phyloP scores from a whole-genome alignment of 352 stramenopile species.

The Phytophthora boehmeriae region DNA sequence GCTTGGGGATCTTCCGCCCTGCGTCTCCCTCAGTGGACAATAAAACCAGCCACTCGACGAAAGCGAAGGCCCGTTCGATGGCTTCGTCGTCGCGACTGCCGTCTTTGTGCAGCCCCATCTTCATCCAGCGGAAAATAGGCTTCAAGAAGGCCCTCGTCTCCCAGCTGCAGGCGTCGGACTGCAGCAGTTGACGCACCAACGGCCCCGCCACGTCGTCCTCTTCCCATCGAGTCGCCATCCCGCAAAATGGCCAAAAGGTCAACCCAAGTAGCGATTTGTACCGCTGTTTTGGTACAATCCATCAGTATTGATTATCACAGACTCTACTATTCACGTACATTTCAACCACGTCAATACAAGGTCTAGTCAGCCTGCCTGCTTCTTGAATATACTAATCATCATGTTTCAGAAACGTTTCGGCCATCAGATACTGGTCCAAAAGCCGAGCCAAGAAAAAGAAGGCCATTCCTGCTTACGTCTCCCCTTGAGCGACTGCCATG shows the following conservation, averaged over 20 bases:
- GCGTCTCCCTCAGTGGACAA: slow-evolving; percentile 53
- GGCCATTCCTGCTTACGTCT: slow-evolving; percentile 4
- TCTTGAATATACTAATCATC: no score
- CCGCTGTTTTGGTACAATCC: slow-evolving; percentile 3
- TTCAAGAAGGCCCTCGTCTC: slow-evolving; percentile 72
- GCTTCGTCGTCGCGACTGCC: slow-evolving; percentile 53
- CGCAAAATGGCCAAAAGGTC: neutral
- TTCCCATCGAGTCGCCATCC: slow-evolving; percentile 28
- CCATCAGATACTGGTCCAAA: slow-evolving; percentile 8
- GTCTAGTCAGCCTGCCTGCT: no score
- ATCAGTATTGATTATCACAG: no score
- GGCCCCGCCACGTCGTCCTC: slow-evolving; percentile 36
- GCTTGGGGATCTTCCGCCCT: slow-evolving; percentile 39
- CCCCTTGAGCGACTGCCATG: slow-evolving; percentile 15
- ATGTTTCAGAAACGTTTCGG: neutral
- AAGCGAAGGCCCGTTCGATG: slow-evolving; percentile 71
- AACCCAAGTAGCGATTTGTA: neutral
- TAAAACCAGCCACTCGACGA: slow-evolving; percentile 72
- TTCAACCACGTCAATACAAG: no score
- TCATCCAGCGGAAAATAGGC: slow-evolving; percentile 80
- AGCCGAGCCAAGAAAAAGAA: slow-evolving; percentile 5
- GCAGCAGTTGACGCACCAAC: slow-evolving; percentile 30
- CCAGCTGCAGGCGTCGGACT: slow-evolving; percentile 30
- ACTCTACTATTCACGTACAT: no score
- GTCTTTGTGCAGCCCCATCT: slow-evolving; percentile 64